phyloP scores from a whole-genome alignment of 768 basidiomycete genomes.

The Tephrocybe sp. region DNA sequence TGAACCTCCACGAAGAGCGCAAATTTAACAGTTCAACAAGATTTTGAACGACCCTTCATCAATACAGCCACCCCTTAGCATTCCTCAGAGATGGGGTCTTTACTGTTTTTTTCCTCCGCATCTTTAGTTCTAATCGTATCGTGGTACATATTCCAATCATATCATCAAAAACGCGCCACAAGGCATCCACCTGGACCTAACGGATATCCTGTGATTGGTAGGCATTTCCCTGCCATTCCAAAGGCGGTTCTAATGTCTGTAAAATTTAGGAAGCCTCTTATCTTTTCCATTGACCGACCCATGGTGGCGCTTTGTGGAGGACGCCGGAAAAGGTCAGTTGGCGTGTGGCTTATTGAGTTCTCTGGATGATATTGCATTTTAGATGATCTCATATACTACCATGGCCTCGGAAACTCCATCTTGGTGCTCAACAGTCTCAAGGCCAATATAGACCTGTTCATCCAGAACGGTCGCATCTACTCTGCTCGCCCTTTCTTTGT shows the following conservation, averaged over 20 bases:
- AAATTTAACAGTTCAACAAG: no score
- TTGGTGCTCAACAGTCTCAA: constrained; percentile 3
- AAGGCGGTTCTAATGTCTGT: background rate
- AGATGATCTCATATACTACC: constrained; percentile 1
- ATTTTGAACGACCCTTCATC: background rate
- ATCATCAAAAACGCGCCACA: background rate
- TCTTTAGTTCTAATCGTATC: background rate
- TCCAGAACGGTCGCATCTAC: background rate
- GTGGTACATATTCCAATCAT: background rate
- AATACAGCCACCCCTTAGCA: background rate
- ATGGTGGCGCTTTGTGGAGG: background rate
- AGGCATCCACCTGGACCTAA: background rate
- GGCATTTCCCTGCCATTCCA: background rate
- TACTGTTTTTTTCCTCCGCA: background rate
- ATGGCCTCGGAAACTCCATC: constrained; percentile 3
- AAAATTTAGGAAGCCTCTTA: background rate
- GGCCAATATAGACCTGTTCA: background rate
- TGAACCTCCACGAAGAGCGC: no score
- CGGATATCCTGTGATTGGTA: background rate
- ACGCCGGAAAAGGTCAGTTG: background rate
- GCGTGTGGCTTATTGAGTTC: background rate
- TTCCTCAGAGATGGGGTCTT: background rate
- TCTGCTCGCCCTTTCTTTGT: background rate
- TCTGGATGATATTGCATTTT: background rate
- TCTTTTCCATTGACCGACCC: background rate